A percentile compares a stretch with the other conserved stretches of the same genome.
phyloP scores from a whole-genome alignment of 306 rosid genomes.

The Citrullus mucosospermus region DNA sequence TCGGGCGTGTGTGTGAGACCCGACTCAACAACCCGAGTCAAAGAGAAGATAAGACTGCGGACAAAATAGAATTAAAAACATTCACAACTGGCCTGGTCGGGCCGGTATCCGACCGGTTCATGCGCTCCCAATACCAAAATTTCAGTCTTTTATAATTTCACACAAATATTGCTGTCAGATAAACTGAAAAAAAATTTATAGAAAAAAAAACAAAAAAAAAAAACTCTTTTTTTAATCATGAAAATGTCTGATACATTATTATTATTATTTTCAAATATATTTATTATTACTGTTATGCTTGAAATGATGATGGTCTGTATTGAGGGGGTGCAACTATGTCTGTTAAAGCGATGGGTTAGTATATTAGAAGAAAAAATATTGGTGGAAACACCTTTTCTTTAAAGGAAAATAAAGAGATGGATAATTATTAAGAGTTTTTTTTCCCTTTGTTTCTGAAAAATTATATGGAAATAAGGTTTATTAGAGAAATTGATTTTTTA shows the following conservation, averaged over 20 bases:
- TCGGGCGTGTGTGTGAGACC: background rate
- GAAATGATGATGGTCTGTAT: slow-evolving; percentile 40
- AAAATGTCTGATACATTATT: background rate
- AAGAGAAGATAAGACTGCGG: background rate
- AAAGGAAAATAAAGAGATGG: background rate
- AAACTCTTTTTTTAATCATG: background rate
- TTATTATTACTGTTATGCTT: slow-evolving; percentile 8
- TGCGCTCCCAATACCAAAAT: slow-evolving; percentile 55
- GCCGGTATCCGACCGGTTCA: slow-evolving; percentile 61
- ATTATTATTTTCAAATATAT: slow-evolving; percentile 8
- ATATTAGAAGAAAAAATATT: background rate
- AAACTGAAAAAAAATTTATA: background rate
- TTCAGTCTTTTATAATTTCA: slow-evolving; percentile 5
- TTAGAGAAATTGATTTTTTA: background rate
- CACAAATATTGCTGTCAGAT: slow-evolving; percentile 16
- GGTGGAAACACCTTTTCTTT: background rate
- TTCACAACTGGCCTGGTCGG: slow-evolving; percentile 60
- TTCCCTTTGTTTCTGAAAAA: no score
- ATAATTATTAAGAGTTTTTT: no score
- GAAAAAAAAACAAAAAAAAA: background rate
- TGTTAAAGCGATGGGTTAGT: background rate
- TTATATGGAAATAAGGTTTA: background rate
- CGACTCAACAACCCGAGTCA: background rate
- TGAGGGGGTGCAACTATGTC: slow-evolving; percentile 30
- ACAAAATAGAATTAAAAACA: background rate